Percentiles rank a stretch among this genome's conserved stretches.
These are phyloP conservation scores for Avicennia marina DNA, from an alignment of 257 asterid species.

Conservation along the genomic window DNA sequence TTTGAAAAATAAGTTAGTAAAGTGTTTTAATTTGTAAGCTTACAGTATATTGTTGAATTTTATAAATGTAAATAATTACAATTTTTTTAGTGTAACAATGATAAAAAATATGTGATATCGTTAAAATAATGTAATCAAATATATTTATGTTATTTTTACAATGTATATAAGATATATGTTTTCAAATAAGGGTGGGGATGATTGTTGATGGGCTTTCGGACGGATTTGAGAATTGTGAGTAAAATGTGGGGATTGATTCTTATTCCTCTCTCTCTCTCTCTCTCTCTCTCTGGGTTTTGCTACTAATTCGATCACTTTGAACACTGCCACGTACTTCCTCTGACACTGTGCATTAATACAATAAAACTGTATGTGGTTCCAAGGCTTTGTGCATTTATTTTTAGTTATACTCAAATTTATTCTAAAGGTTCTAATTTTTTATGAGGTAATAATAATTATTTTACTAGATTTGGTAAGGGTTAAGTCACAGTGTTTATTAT, in stretches of 20 bases:
- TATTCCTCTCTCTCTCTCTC: slow-evolving; percentile 12
- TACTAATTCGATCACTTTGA: slow-evolving; percentile 25
- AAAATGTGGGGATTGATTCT: slow-evolving; percentile 16
- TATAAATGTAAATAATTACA: too few relatives aligned
- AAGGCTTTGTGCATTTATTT: neutral
- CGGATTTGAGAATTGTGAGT: slow-evolving; percentile 39
- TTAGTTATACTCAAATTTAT: neutral
- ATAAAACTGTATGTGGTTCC: too few relatives aligned
- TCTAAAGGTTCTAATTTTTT: neutral
- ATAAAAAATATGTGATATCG: too few relatives aligned
- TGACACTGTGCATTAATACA: slow-evolving; percentile 7
- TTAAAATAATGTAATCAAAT: too few relatives aligned
- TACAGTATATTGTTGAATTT: slow-evolving; percentile 14
- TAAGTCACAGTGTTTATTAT: slow-evolving; percentile 14
- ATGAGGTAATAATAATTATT: too few relatives aligned
- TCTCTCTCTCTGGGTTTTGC: too few relatives aligned
- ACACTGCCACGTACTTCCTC: slow-evolving; percentile 20
- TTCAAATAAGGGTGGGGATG: too few relatives aligned
- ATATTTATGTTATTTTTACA: too few relatives aligned
- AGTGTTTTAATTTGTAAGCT: too few relatives aligned
- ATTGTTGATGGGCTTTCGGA: slow-evolving; percentile 20
- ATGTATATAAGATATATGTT: slow-evolving; percentile 16
- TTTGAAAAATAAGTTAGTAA: too few relatives aligned
- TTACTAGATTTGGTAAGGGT: too few relatives aligned
- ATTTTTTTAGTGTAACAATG: too few relatives aligned